Conservation (phyloP, 352 stramenopile genomes). For the Pythium graminicola region DNA sequence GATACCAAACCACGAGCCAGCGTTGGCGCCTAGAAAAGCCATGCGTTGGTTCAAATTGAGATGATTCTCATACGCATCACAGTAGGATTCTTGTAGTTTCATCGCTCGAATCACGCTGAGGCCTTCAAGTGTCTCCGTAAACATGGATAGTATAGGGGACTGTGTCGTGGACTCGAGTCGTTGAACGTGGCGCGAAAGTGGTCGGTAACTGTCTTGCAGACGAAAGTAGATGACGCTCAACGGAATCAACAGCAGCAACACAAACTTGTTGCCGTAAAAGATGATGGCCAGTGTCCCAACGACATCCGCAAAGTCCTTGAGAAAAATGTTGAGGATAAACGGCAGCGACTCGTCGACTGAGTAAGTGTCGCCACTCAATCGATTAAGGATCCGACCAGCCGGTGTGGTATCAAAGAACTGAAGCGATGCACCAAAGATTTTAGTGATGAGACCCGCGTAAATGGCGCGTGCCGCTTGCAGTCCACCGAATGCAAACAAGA, state of each 20-base stretch:
- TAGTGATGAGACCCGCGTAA: conserved; percentile 47
- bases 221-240: conserved; percentile 60
- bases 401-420: conserved; percentile 69
- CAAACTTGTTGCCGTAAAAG: conserved; percentile 68
- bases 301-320: conserved; percentile 75
- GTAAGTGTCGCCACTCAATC: conserved; percentile 78
- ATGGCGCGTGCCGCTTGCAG: conserved; percentile 56
- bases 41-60: conserved; percentile 70
- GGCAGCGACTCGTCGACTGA: conserved; percentile 81
- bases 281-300: conserved; percentile 67
- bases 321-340: conserved; percentile 86
- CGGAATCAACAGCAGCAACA: conserved; percentile 67
- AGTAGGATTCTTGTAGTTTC: conserved; percentile 40
- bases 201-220: conserved; percentile 60
- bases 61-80: conserved; percentile 27
- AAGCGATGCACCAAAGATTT: conserved; percentile 50
- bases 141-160: conserved; percentile 63
- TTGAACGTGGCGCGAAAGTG: conserved; percentile 64
- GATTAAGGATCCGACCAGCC: conserved; percentile 64
- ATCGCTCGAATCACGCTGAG: conserved; percentile 57
- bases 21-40: conserved; percentile 67
- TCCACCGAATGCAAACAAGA: conserved; percentile 80
- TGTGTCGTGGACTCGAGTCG: conserved; percentile 64
- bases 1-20: conserved; percentile 76
- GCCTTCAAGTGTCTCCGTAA: conserved; percentile 73